phyloP scores from a whole-genome alignment of 176 grass and related monocot genomes.

The Hsuehochloa calcarea region DNA sequence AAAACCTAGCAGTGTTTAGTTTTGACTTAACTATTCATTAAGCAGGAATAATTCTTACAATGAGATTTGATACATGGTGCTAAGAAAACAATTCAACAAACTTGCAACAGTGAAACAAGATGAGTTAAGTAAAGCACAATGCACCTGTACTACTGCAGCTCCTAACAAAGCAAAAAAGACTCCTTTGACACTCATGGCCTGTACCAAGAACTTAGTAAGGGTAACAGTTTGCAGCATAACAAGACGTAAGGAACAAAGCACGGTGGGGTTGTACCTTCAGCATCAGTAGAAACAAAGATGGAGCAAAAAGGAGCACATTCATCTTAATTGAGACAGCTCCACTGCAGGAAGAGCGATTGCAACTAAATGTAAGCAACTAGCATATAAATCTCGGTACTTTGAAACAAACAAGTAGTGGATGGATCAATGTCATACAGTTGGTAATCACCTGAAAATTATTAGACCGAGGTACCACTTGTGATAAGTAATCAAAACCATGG shows the following conservation, averaged over 20 bases:
- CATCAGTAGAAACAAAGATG: constrained; percentile 88
- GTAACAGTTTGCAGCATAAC: constrained; percentile 31
- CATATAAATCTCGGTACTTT: neutral
- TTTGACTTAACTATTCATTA: neutral
- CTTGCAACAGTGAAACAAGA: neutral
- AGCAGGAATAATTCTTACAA: neutral
- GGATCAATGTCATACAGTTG: constrained; percentile 15
- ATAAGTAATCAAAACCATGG: constrained; percentile 74
- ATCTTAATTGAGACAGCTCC: constrained; percentile 96
- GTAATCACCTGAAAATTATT: constrained; percentile 79
- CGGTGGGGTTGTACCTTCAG: constrained; percentile 53
- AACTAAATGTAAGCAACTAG: constrained; percentile 8
- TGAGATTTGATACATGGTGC: neutral
- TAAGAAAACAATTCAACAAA: neutral
- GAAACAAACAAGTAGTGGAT: constrained; percentile 2
- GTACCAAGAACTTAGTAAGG: constrained; percentile 18
- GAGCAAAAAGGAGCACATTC: constrained; percentile 94
- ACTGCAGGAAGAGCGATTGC: constrained; percentile 41
- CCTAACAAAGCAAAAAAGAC: constrained; percentile 69
- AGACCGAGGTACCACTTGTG: constrained; percentile 87
- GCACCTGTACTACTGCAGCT: constrained; percentile 70
- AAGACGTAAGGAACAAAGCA: constrained; percentile 18
- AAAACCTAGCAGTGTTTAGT: constrained; percentile 7
- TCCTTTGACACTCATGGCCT: constrained; percentile 80
- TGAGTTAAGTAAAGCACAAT: neutral